Evolutionary conservation across 352 stramenopile genomes (phyloP).

Genomic region (Hyaloperonospora arabidopsidis): DNA sequence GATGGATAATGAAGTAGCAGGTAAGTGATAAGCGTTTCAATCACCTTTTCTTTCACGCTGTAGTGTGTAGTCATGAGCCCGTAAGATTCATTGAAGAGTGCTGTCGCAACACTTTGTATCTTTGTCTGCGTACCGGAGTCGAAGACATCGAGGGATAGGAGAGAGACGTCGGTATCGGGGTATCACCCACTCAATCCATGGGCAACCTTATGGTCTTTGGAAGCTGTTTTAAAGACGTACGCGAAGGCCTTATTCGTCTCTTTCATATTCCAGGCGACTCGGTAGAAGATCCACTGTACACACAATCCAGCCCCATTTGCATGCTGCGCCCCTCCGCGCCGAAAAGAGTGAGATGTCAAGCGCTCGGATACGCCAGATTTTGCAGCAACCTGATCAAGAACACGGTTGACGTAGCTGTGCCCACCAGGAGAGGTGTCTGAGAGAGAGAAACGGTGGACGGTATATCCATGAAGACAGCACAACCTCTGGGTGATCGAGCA

Average conservation of each 20-base stretch:
- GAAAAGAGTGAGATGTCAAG: conserved; percentile 25
- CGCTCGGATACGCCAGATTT: conserved; percentile 6
- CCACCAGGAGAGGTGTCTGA: conserved; percentile 1
- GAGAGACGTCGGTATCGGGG: not conserved
- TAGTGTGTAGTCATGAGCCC: conserved; percentile 3
- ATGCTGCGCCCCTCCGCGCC: conserved; percentile 14
- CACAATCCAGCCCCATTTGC: conserved; percentile 6
- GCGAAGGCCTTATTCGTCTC: conserved; percentile 18
- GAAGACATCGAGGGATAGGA: conserved; percentile 3
- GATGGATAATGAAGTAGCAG: conserved; percentile 12
- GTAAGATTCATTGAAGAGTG: conserved; percentile 2
- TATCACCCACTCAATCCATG: conserved; percentile 11
- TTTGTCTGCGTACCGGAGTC: conserved; percentile 8
- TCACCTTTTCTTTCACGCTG: conserved; percentile 8
- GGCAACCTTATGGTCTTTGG: conserved; percentile 7
- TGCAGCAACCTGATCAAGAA: conserved; percentile 9
- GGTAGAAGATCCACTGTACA: conserved; percentile 13
- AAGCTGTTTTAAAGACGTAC: conserved; percentile 2
- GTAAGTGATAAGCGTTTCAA: conserved; percentile 9
- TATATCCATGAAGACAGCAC: not conserved
- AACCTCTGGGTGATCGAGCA: conserved; percentile 1
- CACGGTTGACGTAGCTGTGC: conserved; percentile 19
- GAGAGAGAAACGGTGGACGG: not conserved
- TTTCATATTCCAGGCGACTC: conserved; percentile 15
- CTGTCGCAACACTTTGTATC: not conserved